These are phyloP conservation scores for Tinospora cordifolia DNA, from an alignment of 164 flowering plant genomes.

Conservation along the genomic window DNA sequence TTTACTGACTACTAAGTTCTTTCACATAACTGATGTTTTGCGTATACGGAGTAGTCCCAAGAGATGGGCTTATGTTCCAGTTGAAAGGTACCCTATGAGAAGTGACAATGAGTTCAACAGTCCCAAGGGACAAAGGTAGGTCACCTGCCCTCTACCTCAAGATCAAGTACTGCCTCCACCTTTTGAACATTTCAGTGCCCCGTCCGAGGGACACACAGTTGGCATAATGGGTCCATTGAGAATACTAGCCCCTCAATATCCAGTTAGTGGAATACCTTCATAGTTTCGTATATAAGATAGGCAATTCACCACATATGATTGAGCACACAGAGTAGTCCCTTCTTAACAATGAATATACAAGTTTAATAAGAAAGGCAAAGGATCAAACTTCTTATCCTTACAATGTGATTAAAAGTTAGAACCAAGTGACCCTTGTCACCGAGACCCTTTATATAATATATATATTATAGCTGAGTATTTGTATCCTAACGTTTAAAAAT, in stretches of 20 bases:
- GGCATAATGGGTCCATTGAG: background rate
- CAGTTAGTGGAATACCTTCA: background rate
- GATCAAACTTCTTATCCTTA: background rate
- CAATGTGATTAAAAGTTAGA: background rate
- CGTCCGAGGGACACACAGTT: too few relatives aligned
- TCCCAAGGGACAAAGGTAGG: background rate
- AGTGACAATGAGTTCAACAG: conserved; percentile 1
- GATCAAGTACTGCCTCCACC: background rate
- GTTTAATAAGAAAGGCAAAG: background rate
- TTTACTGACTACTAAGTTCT: too few relatives aligned
- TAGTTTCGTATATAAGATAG: background rate
- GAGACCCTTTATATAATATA: too few relatives aligned
- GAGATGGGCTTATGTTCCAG: too few relatives aligned
- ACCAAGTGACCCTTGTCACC: too few relatives aligned
- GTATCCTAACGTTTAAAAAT: too few relatives aligned
- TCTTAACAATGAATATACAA: background rate
- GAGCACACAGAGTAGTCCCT: background rate
- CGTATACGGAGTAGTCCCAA: too few relatives aligned
- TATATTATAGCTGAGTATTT: too few relatives aligned
- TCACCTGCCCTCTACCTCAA: background rate
- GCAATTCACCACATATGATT: background rate
- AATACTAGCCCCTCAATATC: background rate
- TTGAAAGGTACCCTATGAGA: too few relatives aligned
- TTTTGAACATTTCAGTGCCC: background rate
- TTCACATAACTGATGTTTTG: too few relatives aligned